Evolutionary conservation across 2,329 filamentous ascomycete species (phyloP).

Genomic region (Alternaria sp.): DNA sequence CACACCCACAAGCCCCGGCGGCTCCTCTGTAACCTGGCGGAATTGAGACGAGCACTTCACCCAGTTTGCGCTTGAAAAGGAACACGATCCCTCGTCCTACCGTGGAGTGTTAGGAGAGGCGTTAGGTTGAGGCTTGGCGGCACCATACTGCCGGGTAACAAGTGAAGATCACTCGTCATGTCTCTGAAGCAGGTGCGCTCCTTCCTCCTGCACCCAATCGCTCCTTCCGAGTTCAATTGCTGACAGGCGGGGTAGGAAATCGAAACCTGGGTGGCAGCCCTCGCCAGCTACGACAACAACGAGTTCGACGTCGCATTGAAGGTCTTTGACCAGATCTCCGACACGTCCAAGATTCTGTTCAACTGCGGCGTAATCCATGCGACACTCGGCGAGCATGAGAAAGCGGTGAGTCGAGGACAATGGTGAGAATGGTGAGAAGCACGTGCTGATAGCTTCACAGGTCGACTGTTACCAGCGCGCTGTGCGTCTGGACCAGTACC

Average conservation of each 20-base stretch:
- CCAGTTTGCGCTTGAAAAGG: slow-evolving; percentile 33
- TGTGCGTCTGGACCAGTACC: slow-evolving; percentile 88
- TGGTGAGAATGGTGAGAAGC: neutral
- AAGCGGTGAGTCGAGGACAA: slow-evolving; percentile 72
- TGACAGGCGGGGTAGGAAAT: slow-evolving; percentile 75
- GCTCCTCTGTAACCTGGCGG: slow-evolving; percentile 34
- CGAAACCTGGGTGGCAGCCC: slow-evolving; percentile 94
- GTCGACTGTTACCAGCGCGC: slow-evolving; percentile 95
- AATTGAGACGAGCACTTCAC: slow-evolving; percentile 23
- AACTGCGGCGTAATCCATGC: slow-evolving; percentile 98
- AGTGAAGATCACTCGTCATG: slow-evolving; percentile 53
- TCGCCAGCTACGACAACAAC: slow-evolving; percentile 93
- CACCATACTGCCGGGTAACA: slow-evolving; percentile 54
- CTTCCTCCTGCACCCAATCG: slow-evolving; percentile 16
- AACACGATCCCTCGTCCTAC: slow-evolving; percentile 30
- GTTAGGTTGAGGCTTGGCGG: slow-evolving; percentile 48
- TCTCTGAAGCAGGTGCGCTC: slow-evolving; percentile 59
- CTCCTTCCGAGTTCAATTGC: slow-evolving; percentile 32
- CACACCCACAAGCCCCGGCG: slow-evolving; percentile 41
- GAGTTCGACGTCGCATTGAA: slow-evolving; percentile 90
- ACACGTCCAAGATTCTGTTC: slow-evolving; percentile 98
- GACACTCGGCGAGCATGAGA: slow-evolving; percentile 92
- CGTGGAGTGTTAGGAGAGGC: slow-evolving; percentile 39
- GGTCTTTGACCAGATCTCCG: slow-evolving; percentile 85
- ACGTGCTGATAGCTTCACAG: slow-evolving; percentile 58